Evolutionary conservation across 768 basidiomycete genomes (phyloP).

Genomic region (Guyanaporus albipodus): DNA sequence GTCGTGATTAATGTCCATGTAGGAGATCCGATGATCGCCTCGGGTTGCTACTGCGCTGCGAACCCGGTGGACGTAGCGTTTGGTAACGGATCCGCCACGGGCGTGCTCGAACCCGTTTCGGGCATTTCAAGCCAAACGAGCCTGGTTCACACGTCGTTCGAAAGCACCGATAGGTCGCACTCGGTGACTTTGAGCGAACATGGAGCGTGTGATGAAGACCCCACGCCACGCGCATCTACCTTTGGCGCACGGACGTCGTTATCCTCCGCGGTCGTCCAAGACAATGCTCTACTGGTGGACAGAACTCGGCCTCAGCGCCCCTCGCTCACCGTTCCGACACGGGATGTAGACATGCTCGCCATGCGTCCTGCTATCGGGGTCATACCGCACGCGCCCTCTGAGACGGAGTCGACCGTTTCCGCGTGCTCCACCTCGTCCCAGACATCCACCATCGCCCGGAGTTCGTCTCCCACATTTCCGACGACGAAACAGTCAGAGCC

Average conservation of each 20-base stretch:
- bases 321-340: constrained; percentile 15
- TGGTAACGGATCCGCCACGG: constrained; percentile 4
- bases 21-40: not conserved
- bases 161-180: constrained; percentile 2
- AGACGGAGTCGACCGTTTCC: constrained; percentile 12
- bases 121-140: not conserved
- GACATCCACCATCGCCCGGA: constrained; percentile 4
- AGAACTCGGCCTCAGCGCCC: constrained; percentile 12
- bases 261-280: not conserved
- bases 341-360: not conserved
- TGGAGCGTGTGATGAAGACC: constrained; percentile 18
- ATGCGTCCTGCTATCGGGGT: constrained; percentile 22
- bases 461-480: constrained; percentile 3
- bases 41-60: not conserved
- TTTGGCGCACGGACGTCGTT: constrained; percentile 7
- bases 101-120: constrained; percentile 2
- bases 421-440: constrained; percentile 12
- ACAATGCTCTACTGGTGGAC: not conserved
- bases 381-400: constrained; percentile 20
- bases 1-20: not conserved
- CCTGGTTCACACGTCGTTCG: not conserved
- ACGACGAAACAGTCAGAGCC: not conserved
- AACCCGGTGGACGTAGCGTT: constrained; percentile 6
- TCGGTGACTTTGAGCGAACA: constrained; percentile 5
- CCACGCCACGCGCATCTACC: constrained; percentile 23